Conservation (phyloP, 768 basidiomycete genomes). For the Tulasnella sp. region DNA sequence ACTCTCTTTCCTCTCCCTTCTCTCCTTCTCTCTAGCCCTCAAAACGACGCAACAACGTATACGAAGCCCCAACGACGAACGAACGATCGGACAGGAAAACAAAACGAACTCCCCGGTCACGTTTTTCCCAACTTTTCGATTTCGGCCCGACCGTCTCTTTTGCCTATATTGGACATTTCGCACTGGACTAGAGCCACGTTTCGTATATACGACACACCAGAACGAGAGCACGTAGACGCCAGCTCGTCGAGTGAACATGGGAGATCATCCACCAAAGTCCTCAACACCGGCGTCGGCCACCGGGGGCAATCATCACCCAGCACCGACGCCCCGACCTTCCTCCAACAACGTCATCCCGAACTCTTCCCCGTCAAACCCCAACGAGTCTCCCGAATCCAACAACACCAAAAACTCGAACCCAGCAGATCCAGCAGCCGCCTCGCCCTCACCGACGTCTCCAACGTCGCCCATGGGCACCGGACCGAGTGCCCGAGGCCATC, state of each 20-base stretch:
- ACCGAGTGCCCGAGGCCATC: constrained; percentile 21
- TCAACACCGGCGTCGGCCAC: too few relatives aligned
- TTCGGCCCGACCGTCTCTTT: background rate
- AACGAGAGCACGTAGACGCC: background rate
- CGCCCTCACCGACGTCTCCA: constrained; percentile 14
- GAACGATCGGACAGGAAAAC: background rate
- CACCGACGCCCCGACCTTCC: constrained; percentile 20
- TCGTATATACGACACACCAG: background rate
- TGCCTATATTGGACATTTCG: constrained; percentile 14
- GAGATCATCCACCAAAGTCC: constrained; percentile 6
- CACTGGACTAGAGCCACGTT: background rate
- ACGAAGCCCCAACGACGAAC: constrained; percentile 2
- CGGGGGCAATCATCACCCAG: background rate
- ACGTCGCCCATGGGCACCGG: constrained; percentile 13
- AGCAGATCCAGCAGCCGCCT: constrained; percentile 13
- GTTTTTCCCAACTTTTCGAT: background rate
- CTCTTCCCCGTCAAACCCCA: constrained; percentile 6
- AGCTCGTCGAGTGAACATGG: background rate
- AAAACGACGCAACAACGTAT: background rate
- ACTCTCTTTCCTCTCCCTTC: background rate
- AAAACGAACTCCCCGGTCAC: background rate
- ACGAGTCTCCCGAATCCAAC: constrained; percentile 8
- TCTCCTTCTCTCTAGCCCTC: background rate
- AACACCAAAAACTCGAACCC: constrained; percentile 17
- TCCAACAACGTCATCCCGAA: constrained; percentile 14